Base-by-base conservation (phyloP, 352 stramenopile genomes). In the Globisporangium mamillatum region DNA sequence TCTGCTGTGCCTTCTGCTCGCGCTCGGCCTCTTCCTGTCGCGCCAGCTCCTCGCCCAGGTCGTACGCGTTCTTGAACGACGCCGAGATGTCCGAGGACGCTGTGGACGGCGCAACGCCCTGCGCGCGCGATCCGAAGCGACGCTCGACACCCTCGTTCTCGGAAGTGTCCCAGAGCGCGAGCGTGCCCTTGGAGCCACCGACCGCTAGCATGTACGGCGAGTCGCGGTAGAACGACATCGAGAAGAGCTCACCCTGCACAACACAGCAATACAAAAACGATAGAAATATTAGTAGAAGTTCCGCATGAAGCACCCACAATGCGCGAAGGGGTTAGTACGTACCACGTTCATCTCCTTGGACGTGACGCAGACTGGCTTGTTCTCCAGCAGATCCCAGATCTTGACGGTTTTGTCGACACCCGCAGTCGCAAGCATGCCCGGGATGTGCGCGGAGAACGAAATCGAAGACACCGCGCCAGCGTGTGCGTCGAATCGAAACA, bases 341-440 rank as follows among this genome's bases (percentile, higher is more conserved):
- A 93, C 85, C 73, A 98, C 88, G 64, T 95, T 94, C 89, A 98
- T 97, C 55, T 92, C 86, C 77, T 97, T 98, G 16, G 90, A 94
- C 1, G 83, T 93, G 66, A 98, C 83, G 69, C 84, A 96, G 59
- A 84, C 68, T 3, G 92, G 88, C 22, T 70, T 71, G 57, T 88
- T 87, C 52, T 88, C 79, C 66, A 86, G 78, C 20, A 96, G 71
- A 69, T 99, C 96, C 98, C 98, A 99, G 53, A 99, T 80, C 71
- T 98, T 98, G 57, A 99, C 97, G 8, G 93, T 98, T 82, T 99
- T 99, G 84, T 99, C 97, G n/a, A 97, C 88, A 10, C 94, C 95
- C 50, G 91, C 96, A 4, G 97, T 99, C 25, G 96, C 93, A 58
- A 99, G 81, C 77, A 99, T 89, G 55, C 97, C 97, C 20, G 96